Base-by-base conservation (phyloP, 2,329 filamentous ascomycete genomes). In the Geosmithia flava region DNA sequence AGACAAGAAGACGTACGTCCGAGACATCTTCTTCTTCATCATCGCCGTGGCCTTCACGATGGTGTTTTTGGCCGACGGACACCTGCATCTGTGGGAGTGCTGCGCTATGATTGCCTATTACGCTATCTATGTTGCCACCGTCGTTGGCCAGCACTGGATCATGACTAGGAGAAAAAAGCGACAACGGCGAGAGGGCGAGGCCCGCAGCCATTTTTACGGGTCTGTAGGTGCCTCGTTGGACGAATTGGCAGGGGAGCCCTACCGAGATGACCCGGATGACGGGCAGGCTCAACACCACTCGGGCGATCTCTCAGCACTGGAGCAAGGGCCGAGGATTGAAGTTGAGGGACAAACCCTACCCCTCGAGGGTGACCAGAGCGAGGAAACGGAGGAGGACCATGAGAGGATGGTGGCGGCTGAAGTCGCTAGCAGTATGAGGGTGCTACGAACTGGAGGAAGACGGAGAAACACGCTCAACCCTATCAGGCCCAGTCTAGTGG, bases 81-180 rank as follows among this genome's bases (percentile, higher is more conserved):
- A 78, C 50, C 72, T 98, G 47, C 78, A 85, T 52, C 67, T 93
- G 7, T 97, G 89, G 89, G 93, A 98, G 64, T 95, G 90, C 55
- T 76, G 77, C 51, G 70, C 76, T 50, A 98, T 98, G 93, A 88
- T 98, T 49, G 83, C 71, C 15, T 94, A 94, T 61, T 98, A 98
- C 62, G 55, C 83, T 43, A 85, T 95, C 57, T 98, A 98, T 59
- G 93, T 98, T 44, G 61, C 81, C 13, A 81, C 89, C 50, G 93
- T 98, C 11, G 86, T 97, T 16, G 74, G 74, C 6, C 97, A 90
- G 89, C 93, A 98, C 65, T 95, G 90, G 85, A 85, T 83, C 67
- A 70, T 84, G 16, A 80, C 78, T 39, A 74, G 81, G 53, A 74
- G 78, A 53, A 81, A 64, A 48, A 72, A 72, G 42, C 72, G 72